Evolutionary conservation across 148 eudicot genomes (phyloP).

Genomic region (Spergularia marina): DNA sequence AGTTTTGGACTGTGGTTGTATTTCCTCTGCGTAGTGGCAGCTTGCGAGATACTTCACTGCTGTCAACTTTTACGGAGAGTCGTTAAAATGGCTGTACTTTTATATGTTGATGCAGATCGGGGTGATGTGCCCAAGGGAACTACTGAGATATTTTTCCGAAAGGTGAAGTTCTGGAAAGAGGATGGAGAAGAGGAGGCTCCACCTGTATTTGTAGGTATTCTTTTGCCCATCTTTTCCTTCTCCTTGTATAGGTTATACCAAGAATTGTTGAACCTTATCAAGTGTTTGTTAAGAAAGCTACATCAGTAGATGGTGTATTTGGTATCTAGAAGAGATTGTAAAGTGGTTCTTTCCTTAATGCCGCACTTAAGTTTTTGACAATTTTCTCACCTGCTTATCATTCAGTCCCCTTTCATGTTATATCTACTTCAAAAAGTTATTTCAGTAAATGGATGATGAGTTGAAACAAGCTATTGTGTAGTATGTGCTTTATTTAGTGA

Average conservation of each 20-base stretch:
- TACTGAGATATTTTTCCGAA: conserved; percentile 92
- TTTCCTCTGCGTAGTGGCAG: not conserved
- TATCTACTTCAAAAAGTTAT: not conserved
- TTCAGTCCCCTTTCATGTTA: not conserved
- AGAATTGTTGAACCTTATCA: not conserved
- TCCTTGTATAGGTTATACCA: not conserved
- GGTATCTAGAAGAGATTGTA: not conserved
- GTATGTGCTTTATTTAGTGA: not conserved
- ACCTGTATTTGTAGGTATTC: conserved; percentile 96
- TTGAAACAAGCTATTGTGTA: not conserved
- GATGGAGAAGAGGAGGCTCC: conserved; percentile 98
- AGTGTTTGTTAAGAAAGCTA: not conserved
- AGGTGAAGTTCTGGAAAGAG: conserved; percentile 98
- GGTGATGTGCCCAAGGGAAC: conserved; percentile 93
- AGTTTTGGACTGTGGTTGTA: not conserved
- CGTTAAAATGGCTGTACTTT: conserved; percentile 6
- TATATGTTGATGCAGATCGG: conserved; percentile 53
- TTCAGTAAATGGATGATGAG: not conserved
- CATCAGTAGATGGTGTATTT: not conserved
- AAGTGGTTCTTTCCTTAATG: not conserved
- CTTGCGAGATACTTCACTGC: not conserved
- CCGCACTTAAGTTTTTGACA: not conserved
- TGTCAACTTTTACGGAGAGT: not conserved
- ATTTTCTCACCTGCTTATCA: not conserved
- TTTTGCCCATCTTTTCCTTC: conserved; percentile 13